Conservation (phyloP, 495 filamentous ascomycete genomes). For the Clohesyomyces aquaticus region DNA sequence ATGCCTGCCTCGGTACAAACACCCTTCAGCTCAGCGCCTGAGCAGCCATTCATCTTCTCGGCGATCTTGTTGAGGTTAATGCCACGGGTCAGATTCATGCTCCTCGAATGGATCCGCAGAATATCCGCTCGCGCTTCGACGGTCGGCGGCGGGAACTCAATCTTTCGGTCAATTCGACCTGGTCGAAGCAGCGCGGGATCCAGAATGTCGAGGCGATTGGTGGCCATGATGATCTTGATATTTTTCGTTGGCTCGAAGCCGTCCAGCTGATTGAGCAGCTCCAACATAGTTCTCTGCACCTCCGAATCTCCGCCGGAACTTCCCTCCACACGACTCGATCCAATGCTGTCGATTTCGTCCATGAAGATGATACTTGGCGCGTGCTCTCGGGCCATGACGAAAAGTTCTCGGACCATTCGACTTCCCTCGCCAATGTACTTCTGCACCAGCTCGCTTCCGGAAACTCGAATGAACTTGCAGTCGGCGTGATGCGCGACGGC, state of each 20-base stretch:
- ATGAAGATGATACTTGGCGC: slow-evolving; percentile 99
- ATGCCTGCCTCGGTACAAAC: slow-evolving; percentile 97
- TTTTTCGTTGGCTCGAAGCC: slow-evolving; percentile 99
- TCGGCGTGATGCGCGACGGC: slow-evolving; percentile 97
- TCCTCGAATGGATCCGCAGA: slow-evolving; percentile 91
- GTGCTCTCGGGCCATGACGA: slow-evolving; percentile 98
- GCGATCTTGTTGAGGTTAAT: slow-evolving; percentile 99
- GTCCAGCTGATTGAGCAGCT: slow-evolving; percentile 96
- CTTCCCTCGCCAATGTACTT: slow-evolving; percentile 99
- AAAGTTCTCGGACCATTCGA: slow-evolving; percentile 97
- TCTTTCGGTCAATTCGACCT: slow-evolving; percentile 97
- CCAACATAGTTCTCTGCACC: slow-evolving; percentile 98
- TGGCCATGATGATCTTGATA: slow-evolving; percentile 99
- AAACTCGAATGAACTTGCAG: slow-evolving; percentile 98
- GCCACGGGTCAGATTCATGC: slow-evolving; percentile 97
- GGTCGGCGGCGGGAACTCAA: slow-evolving; percentile 97
- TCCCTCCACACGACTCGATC: slow-evolving; percentile 93
- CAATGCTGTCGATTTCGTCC: slow-evolving; percentile 99
- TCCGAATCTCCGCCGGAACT: slow-evolving; percentile 97
- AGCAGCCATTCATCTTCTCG: slow-evolving; percentile 99
- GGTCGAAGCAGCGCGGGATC: slow-evolving; percentile 93
- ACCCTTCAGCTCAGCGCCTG: slow-evolving; percentile 94
- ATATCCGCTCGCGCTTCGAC: slow-evolving; percentile 98
- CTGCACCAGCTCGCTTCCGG: slow-evolving; percentile 93
- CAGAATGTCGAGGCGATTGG: slow-evolving; percentile 94